Conservation (phyloP, 2,329 filamentous ascomycete genomes). For the Colletotrichum filicis region DNA sequence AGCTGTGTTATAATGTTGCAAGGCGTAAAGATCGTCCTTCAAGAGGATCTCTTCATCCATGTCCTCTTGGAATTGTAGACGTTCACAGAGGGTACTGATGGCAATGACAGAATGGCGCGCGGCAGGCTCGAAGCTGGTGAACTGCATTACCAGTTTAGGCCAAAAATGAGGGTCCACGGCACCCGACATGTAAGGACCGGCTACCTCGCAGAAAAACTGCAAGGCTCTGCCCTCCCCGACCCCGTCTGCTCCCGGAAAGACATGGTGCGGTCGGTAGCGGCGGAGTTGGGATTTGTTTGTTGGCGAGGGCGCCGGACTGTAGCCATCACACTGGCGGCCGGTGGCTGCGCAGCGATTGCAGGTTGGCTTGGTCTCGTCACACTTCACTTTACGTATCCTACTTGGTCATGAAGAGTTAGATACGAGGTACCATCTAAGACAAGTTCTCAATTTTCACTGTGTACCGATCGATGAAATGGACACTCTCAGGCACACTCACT, state of each 20-base stretch:
- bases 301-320: conserved; percentile 38
- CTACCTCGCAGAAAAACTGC: conserved; percentile 14
- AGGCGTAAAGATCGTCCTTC: background rate
- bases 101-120: conserved; percentile 25
- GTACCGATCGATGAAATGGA: background rate
- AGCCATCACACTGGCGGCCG: conserved; percentile 67
- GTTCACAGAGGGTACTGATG: conserved; percentile 35
- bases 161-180: conserved; percentile 31
- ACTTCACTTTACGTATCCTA: conserved; percentile 67
- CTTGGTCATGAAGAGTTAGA: background rate
- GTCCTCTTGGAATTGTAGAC: background rate
- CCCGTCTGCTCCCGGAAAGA: background rate
- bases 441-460: background rate
- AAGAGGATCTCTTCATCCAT: background rate
- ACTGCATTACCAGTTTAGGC: conserved; percentile 31
- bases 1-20: conserved; percentile 18
- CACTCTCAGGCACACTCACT: conserved; percentile 45
- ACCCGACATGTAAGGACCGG: conserved; percentile 22
- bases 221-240: conserved; percentile 15
- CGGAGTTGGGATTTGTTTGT: background rate
- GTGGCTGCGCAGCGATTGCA: conserved; percentile 65
- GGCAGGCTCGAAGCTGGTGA: conserved; percentile 12
- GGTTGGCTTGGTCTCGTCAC: conserved; percentile 63
- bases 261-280: background rate
- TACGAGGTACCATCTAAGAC: background rate